These are phyloP conservation scores for Tilletia caries DNA, from an alignment of 1,284 basidiomycete genomes.

Conservation along the genomic window DNA sequence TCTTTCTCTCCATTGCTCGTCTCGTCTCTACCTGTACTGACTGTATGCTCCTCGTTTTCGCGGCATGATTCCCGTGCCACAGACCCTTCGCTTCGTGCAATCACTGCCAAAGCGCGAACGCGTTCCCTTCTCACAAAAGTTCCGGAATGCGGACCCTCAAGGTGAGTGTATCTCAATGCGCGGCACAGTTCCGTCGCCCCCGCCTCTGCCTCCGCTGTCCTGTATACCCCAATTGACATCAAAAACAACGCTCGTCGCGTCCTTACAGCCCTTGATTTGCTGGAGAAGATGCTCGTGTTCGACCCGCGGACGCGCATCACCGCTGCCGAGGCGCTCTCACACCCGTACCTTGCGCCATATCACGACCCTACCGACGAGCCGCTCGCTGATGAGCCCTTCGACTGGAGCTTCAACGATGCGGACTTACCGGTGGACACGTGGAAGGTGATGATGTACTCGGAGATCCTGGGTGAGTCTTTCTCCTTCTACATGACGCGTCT, in stretches of 20 bases:
- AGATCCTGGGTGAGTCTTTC: constrained; percentile 50
- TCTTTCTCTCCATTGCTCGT: neutral
- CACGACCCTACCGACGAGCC: constrained; percentile 99
- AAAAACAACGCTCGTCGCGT: neutral
- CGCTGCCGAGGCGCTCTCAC: constrained; percentile 81
- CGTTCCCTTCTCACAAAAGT: constrained; percentile 89
- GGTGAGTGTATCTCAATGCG: constrained; percentile 58
- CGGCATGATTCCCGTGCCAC: constrained; percentile 12
- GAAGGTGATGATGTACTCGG: constrained; percentile 72
- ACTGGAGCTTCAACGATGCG: constrained; percentile 99
- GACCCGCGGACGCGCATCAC: constrained; percentile 95
- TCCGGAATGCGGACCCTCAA: constrained; percentile 80
- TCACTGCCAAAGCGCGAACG: constrained; percentile 93
- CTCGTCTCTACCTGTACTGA: neutral
- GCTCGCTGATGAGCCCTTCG: constrained; percentile 86
- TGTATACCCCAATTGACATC: no score
- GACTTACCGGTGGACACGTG: constrained; percentile 97
- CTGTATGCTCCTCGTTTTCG: neutral
- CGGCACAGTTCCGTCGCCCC: neutral
- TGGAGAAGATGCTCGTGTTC: constrained; percentile 99
- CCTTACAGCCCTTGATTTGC: constrained; percentile 76
- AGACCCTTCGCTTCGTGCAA: constrained; percentile 99
- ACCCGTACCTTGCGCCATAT: constrained; percentile 95
- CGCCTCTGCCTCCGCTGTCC: no score
- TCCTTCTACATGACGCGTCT: neutral